These are phyloP conservation scores for Stromatinia cepivora DNA, from an alignment of 2,329 filamentous ascomycete genomes.

Conservation along the genomic window DNA sequence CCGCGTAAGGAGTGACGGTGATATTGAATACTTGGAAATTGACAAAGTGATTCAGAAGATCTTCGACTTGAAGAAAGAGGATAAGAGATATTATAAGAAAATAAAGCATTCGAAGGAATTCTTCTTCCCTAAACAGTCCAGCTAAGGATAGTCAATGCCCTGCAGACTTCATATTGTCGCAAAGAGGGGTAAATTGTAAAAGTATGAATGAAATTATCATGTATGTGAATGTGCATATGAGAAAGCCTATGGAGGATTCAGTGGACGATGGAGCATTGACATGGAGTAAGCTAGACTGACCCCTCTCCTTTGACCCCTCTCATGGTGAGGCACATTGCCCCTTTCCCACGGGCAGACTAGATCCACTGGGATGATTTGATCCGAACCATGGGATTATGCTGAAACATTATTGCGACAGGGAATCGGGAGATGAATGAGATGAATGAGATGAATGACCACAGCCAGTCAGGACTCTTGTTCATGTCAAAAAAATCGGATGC, in stretches of 20 bases:
- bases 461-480: conserved; percentile 13
- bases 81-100: conserved; percentile 20
- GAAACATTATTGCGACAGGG: conserved; percentile 10
- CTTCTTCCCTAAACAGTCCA: conserved; percentile 9
- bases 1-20: conserved; percentile 42
- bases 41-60: conserved; percentile 15
- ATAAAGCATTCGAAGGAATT: conserved; percentile 1
- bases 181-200: conserved; percentile 6
- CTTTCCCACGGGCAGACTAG: conserved; percentile 1
- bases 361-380: conserved; percentile 15
- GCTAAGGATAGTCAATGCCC: background rate
- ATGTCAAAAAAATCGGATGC: conserved; percentile 11
- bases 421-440: background rate
- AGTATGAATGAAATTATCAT: background rate
- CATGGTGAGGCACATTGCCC: background rate
- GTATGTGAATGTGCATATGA: background rate
- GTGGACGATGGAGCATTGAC: conserved; percentile 3
- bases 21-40: background rate
- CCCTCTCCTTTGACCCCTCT: background rate
- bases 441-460: background rate
- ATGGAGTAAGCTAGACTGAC: conserved; percentile 1
- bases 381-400: background rate
- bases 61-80: conserved; percentile 4
- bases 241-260: conserved; percentile 10
- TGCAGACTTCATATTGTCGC: conserved; percentile 12